Evolutionary conservation across 306 rosid species (phyloP).

Genomic region (Luffa acutangula): DNA sequence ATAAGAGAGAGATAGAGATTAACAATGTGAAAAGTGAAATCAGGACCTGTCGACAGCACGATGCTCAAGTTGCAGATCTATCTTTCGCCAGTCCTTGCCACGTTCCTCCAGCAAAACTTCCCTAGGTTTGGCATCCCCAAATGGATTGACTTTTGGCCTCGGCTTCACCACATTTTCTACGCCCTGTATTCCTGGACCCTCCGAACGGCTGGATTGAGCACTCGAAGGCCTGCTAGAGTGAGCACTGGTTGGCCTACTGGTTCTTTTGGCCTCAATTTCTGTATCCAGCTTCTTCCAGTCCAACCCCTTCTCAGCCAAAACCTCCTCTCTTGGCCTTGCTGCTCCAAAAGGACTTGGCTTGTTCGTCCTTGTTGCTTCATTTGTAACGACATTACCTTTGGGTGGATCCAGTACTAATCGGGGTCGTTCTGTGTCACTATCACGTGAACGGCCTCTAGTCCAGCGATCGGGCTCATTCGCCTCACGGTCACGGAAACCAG

Average conservation of each 20-base stretch:
- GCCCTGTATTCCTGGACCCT: constrained; percentile 50
- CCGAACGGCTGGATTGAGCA: constrained; percentile 81
- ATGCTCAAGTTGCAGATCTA: constrained; percentile 82
- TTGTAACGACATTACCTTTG: constrained; percentile 27
- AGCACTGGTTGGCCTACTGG: constrained; percentile 73
- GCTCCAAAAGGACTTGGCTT: constrained; percentile 79
- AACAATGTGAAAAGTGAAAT: constrained; percentile 4
- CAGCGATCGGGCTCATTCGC: constrained; percentile 69
- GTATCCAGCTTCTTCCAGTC: constrained; percentile 88
- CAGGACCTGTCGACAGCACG: constrained; percentile 65
- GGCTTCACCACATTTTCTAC: constrained; percentile 43
- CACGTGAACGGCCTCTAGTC: constrained; percentile 38
- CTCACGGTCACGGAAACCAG: constrained; percentile 60
- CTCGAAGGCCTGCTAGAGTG: constrained; percentile 92
- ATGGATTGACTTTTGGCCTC: constrained; percentile 75
- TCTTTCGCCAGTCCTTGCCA: constrained; percentile 90
- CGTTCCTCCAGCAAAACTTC: constrained; percentile 77
- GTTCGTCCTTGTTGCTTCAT: constrained; percentile 39
- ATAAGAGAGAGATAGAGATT: neutral
- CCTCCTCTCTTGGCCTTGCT: constrained; percentile 92
- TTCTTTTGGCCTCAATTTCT: constrained; percentile 73
- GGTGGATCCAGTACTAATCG: constrained; percentile 70
- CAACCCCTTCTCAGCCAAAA: constrained; percentile 80
- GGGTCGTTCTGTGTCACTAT: constrained; percentile 52
- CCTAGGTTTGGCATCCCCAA: constrained; percentile 94